Base-by-base conservation (phyloP, 2,329 filamentous ascomycete genomes). In the Ophiocordyceps sinensis region DNA sequence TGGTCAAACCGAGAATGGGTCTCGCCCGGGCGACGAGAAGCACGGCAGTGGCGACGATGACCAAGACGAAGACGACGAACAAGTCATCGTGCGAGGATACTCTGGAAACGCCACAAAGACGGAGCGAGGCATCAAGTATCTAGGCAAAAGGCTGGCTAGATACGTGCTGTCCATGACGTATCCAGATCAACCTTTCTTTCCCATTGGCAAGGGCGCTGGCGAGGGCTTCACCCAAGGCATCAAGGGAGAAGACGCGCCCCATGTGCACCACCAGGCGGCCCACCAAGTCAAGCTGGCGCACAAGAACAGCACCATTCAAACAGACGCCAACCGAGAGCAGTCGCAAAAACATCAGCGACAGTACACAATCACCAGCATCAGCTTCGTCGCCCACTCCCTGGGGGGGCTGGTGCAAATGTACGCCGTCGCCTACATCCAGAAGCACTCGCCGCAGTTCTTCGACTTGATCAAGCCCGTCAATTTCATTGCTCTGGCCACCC, bases 391-490 rank as follows among this genome's bases (percentile, higher is more conserved):
- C 0, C 89, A 96, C 61, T 95, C 88, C 0, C 73, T 96, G 0
- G 89, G 89, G 26, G 89, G 89, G 0, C 67, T 94, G 15, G 74
- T 94, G 14, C 89, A 96, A 59, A 94, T 84, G 0, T 96, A 96
- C 57, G 89, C 89, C 2, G 80, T 96, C 43, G 89, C 88, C 9
- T 96, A 96, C 57, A 94, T 96, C 37, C 84, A 95, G 52, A 95
- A 95, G 56, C 87, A 96, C 58, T 94, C 86, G 0, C 89, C 89
- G 1, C 67, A 80, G 10, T 96, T 96, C 58, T 96, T 96, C 52
- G 73, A 88, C 39, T 66, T 78, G 6, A 94, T 95, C 51, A 75
- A 78, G 48, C 89, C 89, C 0, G 68, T 94, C 57, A 95, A 95
- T 56, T 96, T 96, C 54, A 82, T 96, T 48, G 73, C 83, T 26